phyloP scores from a whole-genome alignment of 495 filamentous ascomycete genomes.

The Podospora conica region DNA sequence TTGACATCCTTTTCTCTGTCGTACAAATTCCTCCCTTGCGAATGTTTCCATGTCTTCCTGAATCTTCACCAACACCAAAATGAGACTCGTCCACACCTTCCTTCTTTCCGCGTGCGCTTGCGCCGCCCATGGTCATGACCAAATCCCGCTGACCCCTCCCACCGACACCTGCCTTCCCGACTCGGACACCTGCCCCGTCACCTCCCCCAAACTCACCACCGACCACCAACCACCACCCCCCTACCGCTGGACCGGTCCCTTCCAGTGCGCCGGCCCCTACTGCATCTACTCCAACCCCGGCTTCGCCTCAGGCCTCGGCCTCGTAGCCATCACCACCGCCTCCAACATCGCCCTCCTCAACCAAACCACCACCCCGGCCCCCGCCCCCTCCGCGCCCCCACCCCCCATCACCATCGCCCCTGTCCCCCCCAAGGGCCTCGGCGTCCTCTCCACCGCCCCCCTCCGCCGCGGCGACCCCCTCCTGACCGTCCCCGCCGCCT shows the following conservation, averaged over 20 bases:
- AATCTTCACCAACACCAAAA: background rate
- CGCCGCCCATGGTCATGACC: background rate
- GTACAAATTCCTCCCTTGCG: background rate
- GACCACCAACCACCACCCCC: background rate
- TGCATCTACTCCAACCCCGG: slow-evolving; percentile 24
- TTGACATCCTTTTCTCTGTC: background rate
- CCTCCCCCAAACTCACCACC: background rate
- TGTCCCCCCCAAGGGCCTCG: slow-evolving; percentile 22
- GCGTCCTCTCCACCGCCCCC: slow-evolving; percentile 16
- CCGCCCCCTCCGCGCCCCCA: background rate
- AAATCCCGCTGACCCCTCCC: background rate
- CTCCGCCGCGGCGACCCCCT: slow-evolving; percentile 19
- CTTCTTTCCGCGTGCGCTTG: background rate
- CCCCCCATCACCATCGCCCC: slow-evolving; percentile 6
- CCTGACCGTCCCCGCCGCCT: slow-evolving; percentile 19
- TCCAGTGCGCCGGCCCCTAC: slow-evolving; percentile 18
- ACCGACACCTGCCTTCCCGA: background rate
- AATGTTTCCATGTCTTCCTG: background rate
- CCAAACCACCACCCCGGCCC: background rate
- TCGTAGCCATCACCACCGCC: slow-evolving; percentile 23
- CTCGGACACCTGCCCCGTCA: background rate
- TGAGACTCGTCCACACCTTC: background rate
- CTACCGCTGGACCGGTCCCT: slow-evolving; percentile 8
- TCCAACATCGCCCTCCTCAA: slow-evolving; percentile 14
- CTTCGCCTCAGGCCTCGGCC: slow-evolving; percentile 21